Percentiles rank a stretch among this genome's conserved stretches.
phyloP scores from a whole-genome alignment of 768 basidiomycete species.

The Hemileccinum impolitum region DNA sequence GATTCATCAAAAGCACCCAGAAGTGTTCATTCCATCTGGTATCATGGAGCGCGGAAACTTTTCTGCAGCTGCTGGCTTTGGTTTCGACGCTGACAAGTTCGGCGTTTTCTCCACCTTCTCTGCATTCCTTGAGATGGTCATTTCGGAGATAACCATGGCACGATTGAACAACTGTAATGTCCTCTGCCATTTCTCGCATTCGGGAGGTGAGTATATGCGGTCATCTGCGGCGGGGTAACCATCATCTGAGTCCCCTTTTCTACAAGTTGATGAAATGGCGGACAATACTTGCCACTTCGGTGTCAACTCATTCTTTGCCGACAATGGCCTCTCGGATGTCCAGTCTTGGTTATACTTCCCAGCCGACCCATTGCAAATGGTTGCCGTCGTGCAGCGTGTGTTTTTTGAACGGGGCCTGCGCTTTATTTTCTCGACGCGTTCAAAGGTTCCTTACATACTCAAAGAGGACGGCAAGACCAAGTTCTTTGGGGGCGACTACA shows the following conservation, averaged over 20 bases:
- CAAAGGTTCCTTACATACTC: slow-evolving; percentile 86
- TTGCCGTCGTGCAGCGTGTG: slow-evolving; percentile 67
- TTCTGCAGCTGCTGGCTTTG: slow-evolving; percentile 83
- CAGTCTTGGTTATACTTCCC: slow-evolving; percentile 86
- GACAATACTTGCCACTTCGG: slow-evolving; percentile 65
- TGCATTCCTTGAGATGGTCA: slow-evolving; percentile 87
- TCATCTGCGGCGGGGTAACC: neutral
- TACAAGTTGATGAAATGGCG: slow-evolving; percentile 65
- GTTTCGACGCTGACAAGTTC: slow-evolving; percentile 76
- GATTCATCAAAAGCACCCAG: slow-evolving; percentile 88
- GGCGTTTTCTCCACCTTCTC: slow-evolving; percentile 91
- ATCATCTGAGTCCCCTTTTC: neutral
- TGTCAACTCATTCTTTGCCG: slow-evolving; percentile 83
- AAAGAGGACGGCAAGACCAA: slow-evolving; percentile 65
- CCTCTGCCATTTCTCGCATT: slow-evolving; percentile 86
- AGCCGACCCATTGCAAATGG: slow-evolving; percentile 79
- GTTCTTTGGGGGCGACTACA: slow-evolving; percentile 67
- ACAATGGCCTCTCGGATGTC: slow-evolving; percentile 81
- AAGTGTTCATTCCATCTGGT: slow-evolving; percentile 81
- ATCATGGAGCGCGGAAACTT: slow-evolving; percentile 87
- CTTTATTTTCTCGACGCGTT: slow-evolving; percentile 86
- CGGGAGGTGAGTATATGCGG: slow-evolving; percentile 54
- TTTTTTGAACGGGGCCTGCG: slow-evolving; percentile 83
- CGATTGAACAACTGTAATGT: slow-evolving; percentile 86
- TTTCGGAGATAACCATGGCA: slow-evolving; percentile 92